A percentile compares a stretch with the other conserved stretches of the same genome.
Conservation (phyloP, 2,329 filamentous ascomycete genomes). For the Arthroderma sp. region DNA sequence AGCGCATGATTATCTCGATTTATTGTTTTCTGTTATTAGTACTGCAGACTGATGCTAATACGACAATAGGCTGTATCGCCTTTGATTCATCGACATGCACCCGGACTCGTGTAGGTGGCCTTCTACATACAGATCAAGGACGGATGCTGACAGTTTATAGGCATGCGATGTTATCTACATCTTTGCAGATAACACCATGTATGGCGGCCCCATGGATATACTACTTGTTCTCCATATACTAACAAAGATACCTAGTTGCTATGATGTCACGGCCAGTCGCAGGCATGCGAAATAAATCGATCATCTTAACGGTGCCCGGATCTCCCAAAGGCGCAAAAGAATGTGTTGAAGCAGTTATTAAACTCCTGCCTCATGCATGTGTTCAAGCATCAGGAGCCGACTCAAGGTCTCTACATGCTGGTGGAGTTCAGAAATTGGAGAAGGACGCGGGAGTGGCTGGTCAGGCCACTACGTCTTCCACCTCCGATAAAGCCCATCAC, state of each 20-base stretch:
- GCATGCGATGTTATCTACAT: constrained; percentile 87
- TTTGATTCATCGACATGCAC: constrained; percentile 71
- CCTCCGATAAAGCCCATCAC: constrained; percentile 22
- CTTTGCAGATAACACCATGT: constrained; percentile 81
- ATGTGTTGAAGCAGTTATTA: constrained; percentile 78
- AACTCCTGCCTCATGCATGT: constrained; percentile 91
- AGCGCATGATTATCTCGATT: neutral
- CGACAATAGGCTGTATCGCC: constrained; percentile 58
- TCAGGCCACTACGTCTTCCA: constrained; percentile 14
- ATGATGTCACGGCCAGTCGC: constrained; percentile 94
- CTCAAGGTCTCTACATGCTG: constrained; percentile 65
- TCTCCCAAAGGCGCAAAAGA: constrained; percentile 92
- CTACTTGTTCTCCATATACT: constrained; percentile 14
- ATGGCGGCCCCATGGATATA: constrained; percentile 28
- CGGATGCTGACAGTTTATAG: constrained; percentile 25
- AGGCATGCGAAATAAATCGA: constrained; percentile 65
- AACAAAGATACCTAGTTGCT: constrained; percentile 50
- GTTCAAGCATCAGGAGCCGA: constrained; percentile 72
- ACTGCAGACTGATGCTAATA: neutral
- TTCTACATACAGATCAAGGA: neutral
- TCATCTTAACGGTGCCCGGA: constrained; percentile 82
- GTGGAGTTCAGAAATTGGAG: constrained; percentile 74
- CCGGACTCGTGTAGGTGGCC: constrained; percentile 59
- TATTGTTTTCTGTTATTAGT: neutral
- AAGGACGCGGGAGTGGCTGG: constrained; percentile 57